phyloP scores from a whole-genome alignment of 331 rosid species.

The Spiraea crenata region DNA sequence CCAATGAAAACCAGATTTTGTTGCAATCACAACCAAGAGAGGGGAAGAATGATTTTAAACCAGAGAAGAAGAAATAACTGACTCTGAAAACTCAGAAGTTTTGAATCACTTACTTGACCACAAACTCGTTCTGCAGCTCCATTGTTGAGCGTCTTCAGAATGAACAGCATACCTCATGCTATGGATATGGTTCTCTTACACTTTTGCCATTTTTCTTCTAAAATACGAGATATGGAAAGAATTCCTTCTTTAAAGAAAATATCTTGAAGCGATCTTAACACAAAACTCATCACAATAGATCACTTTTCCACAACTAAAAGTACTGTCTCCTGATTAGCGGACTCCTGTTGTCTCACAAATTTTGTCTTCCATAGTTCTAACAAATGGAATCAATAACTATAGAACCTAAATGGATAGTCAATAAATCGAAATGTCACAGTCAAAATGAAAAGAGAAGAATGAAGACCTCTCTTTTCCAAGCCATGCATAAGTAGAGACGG shows the following conservation, averaged over 20 bases:
- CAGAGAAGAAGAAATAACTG: background rate
- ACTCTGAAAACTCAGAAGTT: constrained; percentile 3
- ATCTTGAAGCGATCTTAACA: background rate
- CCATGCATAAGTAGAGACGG: background rate
- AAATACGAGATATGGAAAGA: background rate
- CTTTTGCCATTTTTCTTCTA: constrained; percentile 5
- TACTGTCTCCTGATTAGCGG: background rate
- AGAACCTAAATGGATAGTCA: background rate
- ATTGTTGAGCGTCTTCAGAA: constrained; percentile 11
- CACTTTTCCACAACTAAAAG: background rate
- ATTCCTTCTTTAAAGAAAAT: background rate
- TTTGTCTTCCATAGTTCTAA: background rate
- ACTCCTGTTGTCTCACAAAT: constrained; percentile 7
- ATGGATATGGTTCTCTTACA: constrained; percentile 4
- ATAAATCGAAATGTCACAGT: background rate
- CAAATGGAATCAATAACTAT: background rate
- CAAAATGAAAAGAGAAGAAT: background rate
- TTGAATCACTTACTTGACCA: constrained; percentile 22
- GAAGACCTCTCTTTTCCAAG: background rate
- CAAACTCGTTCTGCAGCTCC: constrained; percentile 17
- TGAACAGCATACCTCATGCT: constrained; percentile 17
- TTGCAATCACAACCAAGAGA: background rate
- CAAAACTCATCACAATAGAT: background rate
- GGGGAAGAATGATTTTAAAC: background rate
- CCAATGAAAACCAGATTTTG: background rate